Evolutionary conservation across 2,329 filamentous ascomycete species (phyloP), one percentile per base, ranked within the genome.

Genomic region (Dactylellina cionopaga): DNA sequence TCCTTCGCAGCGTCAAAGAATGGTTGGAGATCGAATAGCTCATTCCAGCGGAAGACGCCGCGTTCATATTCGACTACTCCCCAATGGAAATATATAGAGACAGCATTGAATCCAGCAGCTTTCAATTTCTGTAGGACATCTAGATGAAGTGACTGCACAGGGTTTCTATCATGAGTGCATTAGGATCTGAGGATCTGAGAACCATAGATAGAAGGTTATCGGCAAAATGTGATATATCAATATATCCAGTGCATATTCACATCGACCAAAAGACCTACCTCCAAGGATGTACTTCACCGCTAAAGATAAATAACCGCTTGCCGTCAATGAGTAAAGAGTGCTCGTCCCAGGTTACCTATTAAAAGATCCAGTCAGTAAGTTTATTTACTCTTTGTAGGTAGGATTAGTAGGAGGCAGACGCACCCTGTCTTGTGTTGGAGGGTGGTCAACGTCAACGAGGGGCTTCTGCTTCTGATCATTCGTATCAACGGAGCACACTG

Each of bases 61-160:
- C 80, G 10, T 81, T 82, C 5, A 80, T 78, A 39, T 80, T 83
- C 75, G 83, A 83, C 66, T 65, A 83, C 77, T 84, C 84, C 29
- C 92, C 91, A 96, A 77, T 92, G 85, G 9, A 89, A 84, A 77
- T 94, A 94, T 79, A 93, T 92, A 0, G 90, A 92, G 0, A 85
- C 80, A 13, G 84, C 79, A 77, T 85, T 86, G 77, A 85, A 84
- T 0, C 84, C 84, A 75, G 82, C 84, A 6, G 84, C 83, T 72
- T 82, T 81, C 69, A 85, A 81, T 68, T 85, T 86, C 56, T 86
- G 83, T 64, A 86, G 84, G 31, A 86, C 82, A 74, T 86, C 84
- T 7, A 90, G 82, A 82, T 88, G 88, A 3, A 90, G 82, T 54
- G 83, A 82, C 2, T 86, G 84, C 0, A 89, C 87, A 0, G 87